Evolutionary conservation across 2,329 filamentous ascomycete genomes (phyloP), one percentile per base, ranked within the genome.

Genomic region (Leptosphaerulina australis): DNA sequence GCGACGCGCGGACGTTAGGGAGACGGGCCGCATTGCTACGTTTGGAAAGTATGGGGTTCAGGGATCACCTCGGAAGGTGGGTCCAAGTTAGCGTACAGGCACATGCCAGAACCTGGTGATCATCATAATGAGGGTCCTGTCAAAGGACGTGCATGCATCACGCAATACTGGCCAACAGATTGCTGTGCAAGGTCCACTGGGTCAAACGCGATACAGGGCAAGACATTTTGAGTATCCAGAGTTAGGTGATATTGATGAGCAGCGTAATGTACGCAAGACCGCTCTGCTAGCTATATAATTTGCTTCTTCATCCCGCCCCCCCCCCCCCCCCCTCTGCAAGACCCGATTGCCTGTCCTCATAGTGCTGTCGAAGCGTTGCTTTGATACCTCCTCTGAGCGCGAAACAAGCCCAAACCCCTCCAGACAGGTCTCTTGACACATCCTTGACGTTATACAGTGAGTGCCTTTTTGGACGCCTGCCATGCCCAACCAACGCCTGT

Each of bases 401-500:
- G 22, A 8, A 14, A 6, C 12, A 17, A 47, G 11, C 14, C 11
- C 15, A 18, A 14, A 18, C 20, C 10, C 12, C 8, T 17, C 25
- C 18, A 14, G 6, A 31, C 35, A n/a, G 11, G 22, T n/a, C 18
- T 10, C 24, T 28, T 1, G n/a, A 40, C 18, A 43, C 20, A 1
- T 12, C 6, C 5, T 18, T 14, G 9, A 21, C 22, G n/a, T 12
- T 28, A 15, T 24, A 24, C n/a, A 14, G 17, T n/a, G n/a, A n/a
- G n/a, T n/a, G n/a, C 26, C 35, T 20, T 50, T 50, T 50, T 50
- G 22, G 40, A 61, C 58, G 60, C 63, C 59, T 46, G 39, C 53
- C 39, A 54, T 58, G 58, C 53, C 59, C 55, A 51, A 38, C 51
- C 54, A 72, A 73, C 68, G 68, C 70, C 70, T 44, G 53, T 70